phyloP scores from a whole-genome alignment of 768 basidiomycete species.

The Lyophyllum semitale region DNA sequence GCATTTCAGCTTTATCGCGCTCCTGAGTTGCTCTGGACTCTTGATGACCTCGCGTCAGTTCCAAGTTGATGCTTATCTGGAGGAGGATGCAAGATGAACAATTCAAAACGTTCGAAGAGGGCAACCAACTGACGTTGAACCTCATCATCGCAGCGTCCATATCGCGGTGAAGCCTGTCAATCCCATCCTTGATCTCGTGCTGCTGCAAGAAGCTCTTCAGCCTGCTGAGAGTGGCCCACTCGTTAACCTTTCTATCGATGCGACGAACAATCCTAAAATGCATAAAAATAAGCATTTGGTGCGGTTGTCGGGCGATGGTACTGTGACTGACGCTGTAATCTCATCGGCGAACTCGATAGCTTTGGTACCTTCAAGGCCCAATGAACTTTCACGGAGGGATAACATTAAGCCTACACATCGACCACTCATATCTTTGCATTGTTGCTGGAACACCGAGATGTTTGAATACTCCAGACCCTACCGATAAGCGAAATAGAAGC shows the following conservation, averaged over 20 bases:
- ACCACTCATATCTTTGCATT: conserved; percentile 34
- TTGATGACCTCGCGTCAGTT: conserved; percentile 24
- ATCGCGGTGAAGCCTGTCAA: conserved; percentile 37
- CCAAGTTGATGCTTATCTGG: conserved; percentile 29
- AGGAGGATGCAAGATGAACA: conserved; percentile 13
- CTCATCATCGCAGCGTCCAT: conserved; percentile 37
- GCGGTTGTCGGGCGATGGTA: background rate
- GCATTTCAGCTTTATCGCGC: conserved; percentile 35
- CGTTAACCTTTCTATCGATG: conserved; percentile 31
- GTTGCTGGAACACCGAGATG: conserved; percentile 28
- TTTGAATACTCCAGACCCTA: background rate
- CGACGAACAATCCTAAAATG: conserved; percentile 26
- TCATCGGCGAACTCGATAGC: conserved; percentile 35
- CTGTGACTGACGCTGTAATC: conserved; percentile 29
- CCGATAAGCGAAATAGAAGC: conserved; percentile 3
- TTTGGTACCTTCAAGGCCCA: conserved; percentile 32
- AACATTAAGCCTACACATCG: conserved; percentile 33
- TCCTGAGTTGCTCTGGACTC: conserved; percentile 30
- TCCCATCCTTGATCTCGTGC: conserved; percentile 40
- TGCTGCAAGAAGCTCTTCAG: conserved; percentile 39
- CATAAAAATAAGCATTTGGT: background rate
- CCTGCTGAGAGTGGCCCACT: conserved; percentile 37
- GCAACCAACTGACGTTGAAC: conserved; percentile 31
- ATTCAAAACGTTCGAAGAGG: background rate
- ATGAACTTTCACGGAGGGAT: conserved; percentile 32